Conservation (phyloP, 805 yeast species). For the Candida pini region DNA sequence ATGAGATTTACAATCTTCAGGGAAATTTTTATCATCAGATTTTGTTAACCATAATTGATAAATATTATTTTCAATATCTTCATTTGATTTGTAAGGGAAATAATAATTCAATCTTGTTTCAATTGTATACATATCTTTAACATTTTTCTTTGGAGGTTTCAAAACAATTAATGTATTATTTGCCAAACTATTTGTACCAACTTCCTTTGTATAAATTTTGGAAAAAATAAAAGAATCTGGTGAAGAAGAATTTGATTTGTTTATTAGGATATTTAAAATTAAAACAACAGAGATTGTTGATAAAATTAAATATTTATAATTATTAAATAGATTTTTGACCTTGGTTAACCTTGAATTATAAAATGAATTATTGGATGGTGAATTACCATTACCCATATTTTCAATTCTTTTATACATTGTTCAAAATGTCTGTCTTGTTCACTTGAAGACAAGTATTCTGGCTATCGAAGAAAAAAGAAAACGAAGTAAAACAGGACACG, state of each 20-base stretch:
- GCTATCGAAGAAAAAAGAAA: too few species aligned
- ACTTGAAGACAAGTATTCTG: too few species aligned
- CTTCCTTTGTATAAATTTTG: slow-evolving; percentile 17
- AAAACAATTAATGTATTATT: slow-evolving; percentile 8
- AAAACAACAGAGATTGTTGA: slow-evolving; percentile 17
- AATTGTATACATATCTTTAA: slow-evolving; percentile 24
- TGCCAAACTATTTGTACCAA: slow-evolving; percentile 6
- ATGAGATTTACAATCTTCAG: slow-evolving; percentile 24
- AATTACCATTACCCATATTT: slow-evolving; percentile 10
- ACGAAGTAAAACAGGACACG: too few species aligned
- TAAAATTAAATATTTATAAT: slow-evolving; percentile 17
- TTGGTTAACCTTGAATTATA: slow-evolving; percentile 3
- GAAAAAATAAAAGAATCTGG: slow-evolving; percentile 12
- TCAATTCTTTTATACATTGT: slow-evolving; percentile 16
- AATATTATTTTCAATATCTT: slow-evolving; percentile 25
- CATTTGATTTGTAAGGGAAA: slow-evolving; percentile 24
- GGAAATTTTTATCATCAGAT: slow-evolving; percentile 26
- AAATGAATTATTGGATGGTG: slow-evolving; percentile 1
- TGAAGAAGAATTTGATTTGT: slow-evolving; percentile 9
- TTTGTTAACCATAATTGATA: slow-evolving; percentile 27
- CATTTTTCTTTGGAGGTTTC: slow-evolving; percentile 22
- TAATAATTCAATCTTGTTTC: slow-evolving; percentile 24
- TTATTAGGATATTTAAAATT: slow-evolving; percentile 15
- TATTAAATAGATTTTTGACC: slow-evolving; percentile 14
- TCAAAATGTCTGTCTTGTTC: too few species aligned